Base-by-base conservation (phyloP, 2,329 filamentous ascomycete genomes). In the Hymenotorrendiella dingleyae region DNA sequence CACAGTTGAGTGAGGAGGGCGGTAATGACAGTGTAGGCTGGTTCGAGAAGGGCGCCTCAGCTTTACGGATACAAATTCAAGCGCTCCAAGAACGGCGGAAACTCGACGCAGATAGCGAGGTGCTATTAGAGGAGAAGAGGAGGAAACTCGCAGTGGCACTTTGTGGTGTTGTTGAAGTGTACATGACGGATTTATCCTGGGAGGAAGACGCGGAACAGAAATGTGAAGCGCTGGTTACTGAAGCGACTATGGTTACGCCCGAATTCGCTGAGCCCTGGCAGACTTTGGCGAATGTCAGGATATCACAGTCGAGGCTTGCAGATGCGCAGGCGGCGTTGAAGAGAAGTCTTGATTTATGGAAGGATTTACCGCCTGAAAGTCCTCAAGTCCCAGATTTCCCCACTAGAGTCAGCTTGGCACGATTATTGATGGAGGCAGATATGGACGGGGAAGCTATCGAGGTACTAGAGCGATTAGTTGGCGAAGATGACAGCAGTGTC, bases 181-280 rank as follows among this genome's bases (percentile, higher is more conserved):
- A 96, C 71, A 98, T 98, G 93, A 98, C 93, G 9, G 93, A 98
- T 68, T 69, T 97, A 56, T 93, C 86, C 57, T 93, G 78, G 87
- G 90, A 96, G 66, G 80, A 82, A 40, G 89, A 96, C 60, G 93
- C 91, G 4, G 93, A 98, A 68, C 71, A 77, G 53, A 78, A 83
- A 54, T 98, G 94, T 69, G 91, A 98, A 66, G 70, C 78, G 4
- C 79, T 95, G 46, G 79, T 97, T 50, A 94, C 90, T 5, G 89
- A 98, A 68, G 93, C 93, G 20, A 82, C 93, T 43, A 70, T 94
- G 56, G 78, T 94, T 48, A 86, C 86, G 45, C 89, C 91, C 4
- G 76, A 83, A 42, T 82, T 80, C 42, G 78, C 90, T 4, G 91
- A 96, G 66, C 86, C 89, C n/a, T 80, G 95, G 69, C 93, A 98